Evolutionary conservation across 495 filamentous ascomycete genomes (phyloP).

Genomic region (Symbiotaphrina buchneri): DNA sequence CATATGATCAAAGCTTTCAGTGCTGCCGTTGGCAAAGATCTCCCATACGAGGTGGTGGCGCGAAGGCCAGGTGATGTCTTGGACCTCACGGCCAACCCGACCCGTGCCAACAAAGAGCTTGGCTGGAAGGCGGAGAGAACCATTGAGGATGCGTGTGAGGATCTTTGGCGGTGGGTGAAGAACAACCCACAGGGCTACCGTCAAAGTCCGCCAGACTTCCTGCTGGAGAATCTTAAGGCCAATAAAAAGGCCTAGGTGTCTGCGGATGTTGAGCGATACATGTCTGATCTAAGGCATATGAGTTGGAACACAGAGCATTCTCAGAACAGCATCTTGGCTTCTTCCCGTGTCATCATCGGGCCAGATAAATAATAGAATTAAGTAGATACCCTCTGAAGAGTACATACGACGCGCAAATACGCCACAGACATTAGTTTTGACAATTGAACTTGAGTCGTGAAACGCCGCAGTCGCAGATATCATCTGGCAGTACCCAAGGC

Average conservation of each 20-base stretch:
- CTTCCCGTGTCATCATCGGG: too few species aligned
- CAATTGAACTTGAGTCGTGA: too few species aligned
- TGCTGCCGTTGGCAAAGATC: conserved; percentile 56
- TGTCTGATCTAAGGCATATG: too few species aligned
- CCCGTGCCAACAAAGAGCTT: conserved; percentile 67
- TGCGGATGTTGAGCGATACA: too few species aligned
- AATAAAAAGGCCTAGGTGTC: conserved; percentile 14
- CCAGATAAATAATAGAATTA: too few species aligned
- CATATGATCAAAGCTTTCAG: conserved; percentile 95
- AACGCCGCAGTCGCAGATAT: too few species aligned
- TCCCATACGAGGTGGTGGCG: conserved; percentile 70
- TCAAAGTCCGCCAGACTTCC: conserved; percentile 65
- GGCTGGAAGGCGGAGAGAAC: conserved; percentile 80
- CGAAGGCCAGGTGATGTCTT: conserved; percentile 79
- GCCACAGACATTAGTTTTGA: too few species aligned
- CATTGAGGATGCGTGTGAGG: conserved; percentile 78
- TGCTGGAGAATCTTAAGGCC: conserved; percentile 53
- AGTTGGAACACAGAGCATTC: too few species aligned
- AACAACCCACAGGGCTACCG: conserved; percentile 94
- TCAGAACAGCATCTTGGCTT: too few species aligned
- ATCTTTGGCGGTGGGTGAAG: conserved; percentile 85
- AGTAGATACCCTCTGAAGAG: too few species aligned
- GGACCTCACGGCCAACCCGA: conserved; percentile 83
- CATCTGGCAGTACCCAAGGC: too few species aligned
- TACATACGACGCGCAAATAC: too few species aligned